These are phyloP conservation scores for Beauveria brongniartii DNA, from an alignment of 2,329 filamentous ascomycete species.

Conservation along the genomic window DNA sequence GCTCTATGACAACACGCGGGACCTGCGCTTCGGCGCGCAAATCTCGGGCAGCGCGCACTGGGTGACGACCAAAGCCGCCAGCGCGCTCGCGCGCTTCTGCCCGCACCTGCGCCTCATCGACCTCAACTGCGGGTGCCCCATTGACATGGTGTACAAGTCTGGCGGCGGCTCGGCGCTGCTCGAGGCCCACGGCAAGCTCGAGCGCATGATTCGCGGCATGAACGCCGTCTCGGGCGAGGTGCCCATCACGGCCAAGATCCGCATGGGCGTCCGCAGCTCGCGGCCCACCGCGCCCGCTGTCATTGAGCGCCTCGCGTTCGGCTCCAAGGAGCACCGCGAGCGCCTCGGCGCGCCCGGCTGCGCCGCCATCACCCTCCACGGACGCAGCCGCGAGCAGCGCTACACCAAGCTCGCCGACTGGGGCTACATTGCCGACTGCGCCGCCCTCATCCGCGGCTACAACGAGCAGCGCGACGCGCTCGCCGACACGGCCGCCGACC, in stretches of 20 bases:
- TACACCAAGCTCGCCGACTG: constrained; percentile 93
- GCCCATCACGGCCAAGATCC: constrained; percentile 90
- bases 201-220: constrained; percentile 95
- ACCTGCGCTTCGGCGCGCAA: constrained; percentile 85
- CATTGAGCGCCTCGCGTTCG: constrained; percentile 75
- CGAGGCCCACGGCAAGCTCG: constrained; percentile 79
- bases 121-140: constrained; percentile 94
- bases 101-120: constrained; percentile 86
- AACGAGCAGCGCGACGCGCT: constrained; percentile 59
- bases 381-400: constrained; percentile 84
- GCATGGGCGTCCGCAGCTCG: constrained; percentile 78
- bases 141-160: constrained; percentile 83
- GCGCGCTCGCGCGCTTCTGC: constrained; percentile 66
- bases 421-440: constrained; percentile 86
- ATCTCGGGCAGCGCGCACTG: constrained; percentile 90
- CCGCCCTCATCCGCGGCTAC: constrained; percentile 72
- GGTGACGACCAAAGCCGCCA: constrained; percentile 81
- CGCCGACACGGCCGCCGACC: constrained; percentile 69
- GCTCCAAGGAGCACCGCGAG: constrained; percentile 63
- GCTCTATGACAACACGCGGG: constrained; percentile 75
- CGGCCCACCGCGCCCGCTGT: constrained; percentile 73
- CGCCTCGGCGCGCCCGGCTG: constrained; percentile 70
- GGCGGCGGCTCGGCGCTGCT: constrained; percentile 88
- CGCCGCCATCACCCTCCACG: constrained; percentile 92
- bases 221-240: constrained; percentile 84